Base-by-base conservation (phyloP, 2,329 filamentous ascomycete genomes). In the Juglanconis sp. region DNA sequence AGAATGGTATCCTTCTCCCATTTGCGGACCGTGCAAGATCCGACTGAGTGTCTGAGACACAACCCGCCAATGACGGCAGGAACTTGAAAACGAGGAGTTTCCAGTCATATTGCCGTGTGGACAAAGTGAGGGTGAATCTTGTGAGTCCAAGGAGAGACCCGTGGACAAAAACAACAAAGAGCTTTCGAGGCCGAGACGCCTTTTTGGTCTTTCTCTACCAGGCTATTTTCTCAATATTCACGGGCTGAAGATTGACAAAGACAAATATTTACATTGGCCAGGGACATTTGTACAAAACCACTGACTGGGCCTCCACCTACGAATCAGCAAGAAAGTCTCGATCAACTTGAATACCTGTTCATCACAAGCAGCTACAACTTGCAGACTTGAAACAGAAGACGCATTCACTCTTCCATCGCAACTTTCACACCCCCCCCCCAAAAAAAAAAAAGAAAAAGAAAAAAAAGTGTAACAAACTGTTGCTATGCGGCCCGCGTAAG, bases 141-240 rank as follows among this genome's bases (percentile, higher is more conserved):
- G 8, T 50, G 54, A 57, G 36, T 48, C 55, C 36, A 57, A 52
- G 46, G 48, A 57, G 55, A 57, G 48, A 57, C 55, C 48, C 47
- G 55, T 46, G 47, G 38, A 51, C 47, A 51, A 57, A 51, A 51
- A 30, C 10, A n/a, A 57, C 55, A 57, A 57, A 57, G 55, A 57
- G 44, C 30, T 34, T 46, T 51, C 31, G 48, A 51, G n/a, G 35
- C 47, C 55, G 36, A 57, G 55, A 46, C 55, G n/a, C 38, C 55
- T 51, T 57, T 51, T 48, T 57, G 30, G 36, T 35, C 55, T 57
- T 57, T 57, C 47, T 44, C 47, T 31, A 5, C 47, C 48, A 48
- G n/a, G 11, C 55, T 51, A 52, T 57, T 51, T 51, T 57, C 30
- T 51, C 15, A 34, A 30, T 44, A 56, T 56, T 13, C 32, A 34